These are phyloP conservation scores for Xylaria sp. DNA, from an alignment of 2,329 filamentous ascomycete genomes.

Conservation along the genomic window DNA sequence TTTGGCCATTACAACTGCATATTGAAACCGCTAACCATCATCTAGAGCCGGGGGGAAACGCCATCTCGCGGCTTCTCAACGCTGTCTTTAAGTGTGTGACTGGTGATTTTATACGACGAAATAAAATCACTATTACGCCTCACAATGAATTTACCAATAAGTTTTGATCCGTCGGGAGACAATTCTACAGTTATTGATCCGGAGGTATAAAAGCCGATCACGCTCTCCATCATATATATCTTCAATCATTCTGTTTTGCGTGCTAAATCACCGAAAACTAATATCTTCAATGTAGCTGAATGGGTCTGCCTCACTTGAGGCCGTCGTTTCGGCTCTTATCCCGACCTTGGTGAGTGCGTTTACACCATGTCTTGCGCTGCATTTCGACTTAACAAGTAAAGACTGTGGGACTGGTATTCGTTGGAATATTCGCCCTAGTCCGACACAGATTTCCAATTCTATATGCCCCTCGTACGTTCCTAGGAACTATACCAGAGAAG, in stretches of 20 bases:
- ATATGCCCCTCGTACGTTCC: slow-evolving; percentile 46
- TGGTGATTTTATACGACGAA: background rate
- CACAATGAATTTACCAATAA: slow-evolving; percentile 2
- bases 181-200: slow-evolving; percentile 14
- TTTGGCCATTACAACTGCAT: background rate
- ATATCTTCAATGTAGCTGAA: slow-evolving; percentile 39
- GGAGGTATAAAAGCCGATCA: slow-evolving; percentile 24
- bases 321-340: slow-evolving; percentile 46
- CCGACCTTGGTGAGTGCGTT: slow-evolving; percentile 45
- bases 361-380: background rate
- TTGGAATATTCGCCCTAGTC: slow-evolving; percentile 46
- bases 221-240: background rate
- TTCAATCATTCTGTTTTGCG: background rate
- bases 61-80: slow-evolving; percentile 3
- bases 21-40: no score
- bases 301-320: slow-evolving; percentile 46
- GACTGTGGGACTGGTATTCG: slow-evolving; percentile 43
- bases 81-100: background rate
- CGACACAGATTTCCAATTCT: slow-evolving; percentile 44
- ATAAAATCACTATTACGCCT: background rate
- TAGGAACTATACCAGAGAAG: slow-evolving; percentile 47
- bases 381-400: slow-evolving; percentile 36
- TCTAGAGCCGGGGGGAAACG: no score
- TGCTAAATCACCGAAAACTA: background rate
- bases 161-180: background rate